Percentiles rank a stretch among this genome's conserved stretches.
These are phyloP conservation scores for Cryptococcus maquisensis DNA, from an alignment of 1,284 basidiomycete species.

Conservation along the genomic window DNA sequence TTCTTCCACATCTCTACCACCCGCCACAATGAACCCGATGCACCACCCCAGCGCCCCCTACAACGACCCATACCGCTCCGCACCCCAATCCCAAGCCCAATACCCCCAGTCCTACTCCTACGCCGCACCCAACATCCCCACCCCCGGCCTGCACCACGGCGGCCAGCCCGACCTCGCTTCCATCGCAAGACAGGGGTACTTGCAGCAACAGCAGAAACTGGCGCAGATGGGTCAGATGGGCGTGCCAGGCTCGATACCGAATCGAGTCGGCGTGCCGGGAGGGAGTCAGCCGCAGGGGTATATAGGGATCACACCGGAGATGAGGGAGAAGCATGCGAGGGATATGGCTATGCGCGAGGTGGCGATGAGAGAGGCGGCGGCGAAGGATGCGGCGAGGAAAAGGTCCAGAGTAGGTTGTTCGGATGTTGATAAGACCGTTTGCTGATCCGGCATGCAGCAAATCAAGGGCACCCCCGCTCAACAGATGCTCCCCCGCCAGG, in stretches of 20 bases:
- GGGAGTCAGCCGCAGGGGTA: neutral
- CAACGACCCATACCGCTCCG: neutral
- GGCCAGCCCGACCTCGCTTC: constrained; percentile 15
- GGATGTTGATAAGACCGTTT: neutral
- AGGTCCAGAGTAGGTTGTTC: constrained; percentile 8
- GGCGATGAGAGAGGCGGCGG: constrained; percentile 1
- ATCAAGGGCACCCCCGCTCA: neutral
- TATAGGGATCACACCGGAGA: neutral
- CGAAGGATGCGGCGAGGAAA: constrained; percentile 12
- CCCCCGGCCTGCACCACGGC: constrained; percentile 1
- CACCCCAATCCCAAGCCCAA: neutral
- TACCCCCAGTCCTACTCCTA: neutral
- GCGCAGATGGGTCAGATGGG: constrained; percentile 11
- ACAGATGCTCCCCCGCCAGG: constrained; percentile 13
- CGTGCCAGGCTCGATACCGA: constrained; percentile 1
- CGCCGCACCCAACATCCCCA: neutral
- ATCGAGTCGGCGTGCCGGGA: neutral
- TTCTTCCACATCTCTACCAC: neutral
- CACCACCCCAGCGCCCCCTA: neutral
- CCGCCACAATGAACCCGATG: neutral
- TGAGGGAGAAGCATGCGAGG: neutral
- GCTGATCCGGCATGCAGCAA: neutral
- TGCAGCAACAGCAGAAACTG: constrained; percentile 20
- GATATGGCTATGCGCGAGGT: neutral
- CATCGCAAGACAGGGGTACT: constrained; percentile 18